Conservation (phyloP, 2,329 filamentous ascomycete species). For the Periconia sp. region DNA sequence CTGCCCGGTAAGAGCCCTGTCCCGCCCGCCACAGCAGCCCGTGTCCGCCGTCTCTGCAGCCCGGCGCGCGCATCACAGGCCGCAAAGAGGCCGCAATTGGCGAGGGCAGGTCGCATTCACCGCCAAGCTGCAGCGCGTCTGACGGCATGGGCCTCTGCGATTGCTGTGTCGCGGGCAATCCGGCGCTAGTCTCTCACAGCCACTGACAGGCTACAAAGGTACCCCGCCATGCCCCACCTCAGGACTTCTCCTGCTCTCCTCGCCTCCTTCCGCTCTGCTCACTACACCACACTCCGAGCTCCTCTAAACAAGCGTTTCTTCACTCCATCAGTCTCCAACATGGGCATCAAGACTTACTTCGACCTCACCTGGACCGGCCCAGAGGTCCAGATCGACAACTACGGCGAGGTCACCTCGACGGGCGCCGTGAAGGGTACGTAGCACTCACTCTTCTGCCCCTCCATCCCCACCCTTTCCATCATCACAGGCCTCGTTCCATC, state of each 20-base stretch:
- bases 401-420: slow-evolving; percentile 55
- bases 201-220: slow-evolving; percentile 13
- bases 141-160: slow-evolving; percentile 16
- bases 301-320: slow-evolving; percentile 59
- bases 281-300: slow-evolving; percentile 35
- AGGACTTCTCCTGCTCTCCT: slow-evolving; percentile 38
- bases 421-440: slow-evolving; percentile 64
- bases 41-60: slow-evolving; percentile 19
- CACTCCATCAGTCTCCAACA: slow-evolving; percentile 72
- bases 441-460: slow-evolving; percentile 34
- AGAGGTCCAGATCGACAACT: slow-evolving; percentile 66
- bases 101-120: slow-evolving; percentile 13
- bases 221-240: slow-evolving; percentile 52
- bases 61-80: slow-evolving; percentile 7
- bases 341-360: slow-evolving; percentile 79
- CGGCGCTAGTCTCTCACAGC: slow-evolving; percentile 26
- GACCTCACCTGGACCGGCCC: slow-evolving; percentile 75
- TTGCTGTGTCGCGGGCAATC: neutral
- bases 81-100: too few relatives aligned
- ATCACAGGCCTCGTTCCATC: slow-evolving; percentile 11
- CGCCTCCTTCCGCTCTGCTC: slow-evolving; percentile 40
- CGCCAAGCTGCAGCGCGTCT: slow-evolving; percentile 11
- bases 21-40: slow-evolving; percentile 9
- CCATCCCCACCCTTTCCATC: slow-evolving; percentile 5
- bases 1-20: slow-evolving; percentile 22